Evolutionary conservation across 208 protist species (phyloP), one percentile per base, ranked within the genome.

Genomic region (Leishmania major): DNA sequence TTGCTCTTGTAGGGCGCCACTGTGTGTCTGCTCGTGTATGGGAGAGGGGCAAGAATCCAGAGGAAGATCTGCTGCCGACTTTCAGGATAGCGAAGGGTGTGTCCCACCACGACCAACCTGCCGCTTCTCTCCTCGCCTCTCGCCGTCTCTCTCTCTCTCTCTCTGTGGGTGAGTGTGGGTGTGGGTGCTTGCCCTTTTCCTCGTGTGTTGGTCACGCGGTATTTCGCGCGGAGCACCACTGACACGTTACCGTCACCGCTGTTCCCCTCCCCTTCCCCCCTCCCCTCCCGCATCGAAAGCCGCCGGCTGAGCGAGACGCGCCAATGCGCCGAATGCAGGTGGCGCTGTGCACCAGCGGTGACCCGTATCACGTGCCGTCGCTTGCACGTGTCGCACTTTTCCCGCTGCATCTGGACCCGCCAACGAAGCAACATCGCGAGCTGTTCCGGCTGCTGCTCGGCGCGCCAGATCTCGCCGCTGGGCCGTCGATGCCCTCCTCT

Each of bases 321-420:
- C 13, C 0, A 37, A 85, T 85, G 82, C 76, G 77, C 31, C 82
- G 82, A 31, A 60, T 79, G 28, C 17, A 57, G 1, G 73, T 78
- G 11, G 62, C 75, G 28, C 64, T 71, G 19, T 85, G 82, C 77
- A 75, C 45, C 72, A 76, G 71, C 47, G 77, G 82, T 8, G 73
- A 62, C 49, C 82, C 82, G 37, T 87, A 77, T 80, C 78, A 82
- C 60, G 79, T 87, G 77, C 78, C 84, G 69, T 81, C 78, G 22
- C 84, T 82, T 45, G 84, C 95, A 25, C 90, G 92, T 25, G 91
- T 98, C 15, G 93, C 88, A 8, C 88, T 98, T 69, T 98, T 98
- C 70, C 93, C 95, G 10, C 77, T 98, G 43, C 95, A 98, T 80
- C 85, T 98, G 10, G 95, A 98, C 82, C 95, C 95, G 13, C 95